Conservation (phyloP, 331 rosid genomes). For the Malus hybrid region DNA sequence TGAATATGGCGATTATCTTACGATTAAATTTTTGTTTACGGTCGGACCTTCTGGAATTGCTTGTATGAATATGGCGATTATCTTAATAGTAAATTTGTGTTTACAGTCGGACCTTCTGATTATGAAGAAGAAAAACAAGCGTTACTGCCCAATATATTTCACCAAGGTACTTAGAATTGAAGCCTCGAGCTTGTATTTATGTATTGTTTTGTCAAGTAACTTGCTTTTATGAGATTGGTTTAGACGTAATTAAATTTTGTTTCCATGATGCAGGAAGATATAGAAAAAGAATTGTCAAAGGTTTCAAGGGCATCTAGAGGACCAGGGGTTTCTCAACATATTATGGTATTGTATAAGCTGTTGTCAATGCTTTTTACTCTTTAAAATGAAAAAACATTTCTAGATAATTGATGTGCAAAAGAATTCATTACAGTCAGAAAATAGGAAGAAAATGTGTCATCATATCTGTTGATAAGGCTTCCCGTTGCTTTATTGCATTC, state of each 20-base stretch:
- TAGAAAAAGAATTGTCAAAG: constrained; percentile 67
- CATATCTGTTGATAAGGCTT: too few relatives aligned
- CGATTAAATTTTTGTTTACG: too few relatives aligned
- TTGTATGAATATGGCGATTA: not conserved
- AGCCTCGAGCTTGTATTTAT: not conserved
- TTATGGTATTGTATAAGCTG: constrained; percentile 44
- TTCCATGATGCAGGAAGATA: constrained; percentile 65
- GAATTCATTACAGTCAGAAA: not conserved
- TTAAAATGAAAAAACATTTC: not conserved
- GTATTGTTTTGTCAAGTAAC: constrained; percentile 1
- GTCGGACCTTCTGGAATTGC: too few relatives aligned
- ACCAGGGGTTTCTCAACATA: constrained; percentile 62
- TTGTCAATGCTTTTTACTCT: not conserved
- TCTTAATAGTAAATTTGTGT: constrained; percentile 14
- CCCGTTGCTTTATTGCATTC: not conserved
- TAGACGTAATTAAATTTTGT: constrained; percentile 1
- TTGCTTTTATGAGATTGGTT: constrained; percentile 1
- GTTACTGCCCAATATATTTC: constrained; percentile 90
- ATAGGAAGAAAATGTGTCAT: not conserved
- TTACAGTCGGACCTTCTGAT: constrained; percentile 89
- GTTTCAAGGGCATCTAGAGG: constrained; percentile 66
- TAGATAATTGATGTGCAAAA: not conserved
- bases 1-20: too few relatives aligned
- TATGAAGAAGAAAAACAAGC: constrained; percentile 80
- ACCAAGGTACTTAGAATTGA: constrained; percentile 49